phyloP scores from a whole-genome alignment of 2,329 filamentous ascomycete genomes.

The Xylariaceae sp. region DNA sequence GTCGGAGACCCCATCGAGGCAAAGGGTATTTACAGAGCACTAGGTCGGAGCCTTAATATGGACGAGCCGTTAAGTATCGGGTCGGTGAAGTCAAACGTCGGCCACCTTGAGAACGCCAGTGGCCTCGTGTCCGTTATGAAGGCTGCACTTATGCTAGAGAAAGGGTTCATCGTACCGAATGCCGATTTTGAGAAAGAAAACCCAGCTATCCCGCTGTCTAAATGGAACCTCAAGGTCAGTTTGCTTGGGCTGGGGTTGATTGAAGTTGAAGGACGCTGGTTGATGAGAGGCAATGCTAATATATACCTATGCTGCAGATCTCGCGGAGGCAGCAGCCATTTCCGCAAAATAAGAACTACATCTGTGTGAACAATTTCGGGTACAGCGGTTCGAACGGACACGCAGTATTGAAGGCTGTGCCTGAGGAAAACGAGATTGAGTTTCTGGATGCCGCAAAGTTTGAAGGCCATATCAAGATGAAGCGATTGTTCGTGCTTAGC shows the following conservation, averaged over 20 bases:
- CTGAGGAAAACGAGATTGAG: slow-evolving; percentile 20
- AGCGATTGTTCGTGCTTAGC: slow-evolving; percentile 21
- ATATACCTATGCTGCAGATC: slow-evolving; percentile 9
- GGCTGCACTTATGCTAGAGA: slow-evolving; percentile 45
- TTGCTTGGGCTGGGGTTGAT: not conserved
- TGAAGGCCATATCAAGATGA: slow-evolving; percentile 20
- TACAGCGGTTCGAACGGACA: slow-evolving; percentile 42
- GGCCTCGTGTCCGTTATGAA: slow-evolving; percentile 47
- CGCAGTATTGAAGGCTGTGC: slow-evolving; percentile 32
- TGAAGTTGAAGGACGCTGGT: not conserved
- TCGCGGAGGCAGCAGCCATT: slow-evolving; percentile 26
- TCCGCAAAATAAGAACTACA: slow-evolving; percentile 25
- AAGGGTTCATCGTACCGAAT: slow-evolving; percentile 47
- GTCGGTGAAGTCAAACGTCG: slow-evolving; percentile 27
- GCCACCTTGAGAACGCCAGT: slow-evolving; percentile 40
- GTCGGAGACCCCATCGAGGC: slow-evolving; percentile 26
- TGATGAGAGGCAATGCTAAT: slow-evolving; percentile 1
- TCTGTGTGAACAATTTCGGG: slow-evolving; percentile 40
- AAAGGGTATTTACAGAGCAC: slow-evolving; percentile 19
- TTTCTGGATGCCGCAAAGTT: slow-evolving; percentile 17
- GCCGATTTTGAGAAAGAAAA: slow-evolving; percentile 45
- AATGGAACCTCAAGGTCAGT: slow-evolving; percentile 30
- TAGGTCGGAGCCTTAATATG: slow-evolving; percentile 7
- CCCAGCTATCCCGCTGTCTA: slow-evolving; percentile 24
- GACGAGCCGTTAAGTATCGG: slow-evolving; percentile 19